These are phyloP conservation scores for Xylariaceae sp. DNA, from an alignment of 2,329 filamentous ascomycete species.

Conservation along the genomic window DNA sequence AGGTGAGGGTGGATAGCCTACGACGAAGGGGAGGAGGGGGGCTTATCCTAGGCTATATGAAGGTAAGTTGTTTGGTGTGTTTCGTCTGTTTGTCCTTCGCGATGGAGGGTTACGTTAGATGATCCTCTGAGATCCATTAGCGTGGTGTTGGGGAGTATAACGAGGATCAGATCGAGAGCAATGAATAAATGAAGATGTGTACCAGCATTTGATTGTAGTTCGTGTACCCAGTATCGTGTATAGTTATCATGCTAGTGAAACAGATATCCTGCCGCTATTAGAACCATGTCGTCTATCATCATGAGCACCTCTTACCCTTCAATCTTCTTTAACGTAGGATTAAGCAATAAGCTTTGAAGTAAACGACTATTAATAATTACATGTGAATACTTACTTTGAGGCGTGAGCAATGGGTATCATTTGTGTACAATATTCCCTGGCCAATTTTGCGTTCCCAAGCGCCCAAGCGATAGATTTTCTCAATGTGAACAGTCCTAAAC, in stretches of 20 bases:
- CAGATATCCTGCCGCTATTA: too few species aligned
- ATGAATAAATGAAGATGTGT: background rate
- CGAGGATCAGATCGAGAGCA: background rate
- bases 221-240: too few species aligned
- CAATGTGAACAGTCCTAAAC: background rate
- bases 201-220: too few species aligned
- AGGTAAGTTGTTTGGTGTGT: background rate
- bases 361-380: too few species aligned
- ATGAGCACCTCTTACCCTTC: too few species aligned
- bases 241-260: too few species aligned
- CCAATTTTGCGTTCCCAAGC: background rate
- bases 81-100: background rate
- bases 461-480: background rate
- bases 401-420: background rate
- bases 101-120: background rate
- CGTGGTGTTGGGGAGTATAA: background rate
- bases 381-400: too few species aligned
- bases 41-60: too few species aligned
- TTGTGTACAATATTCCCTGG: background rate
- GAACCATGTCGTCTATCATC: too few species aligned
- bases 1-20: constrained; percentile 8
- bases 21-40: too few species aligned
- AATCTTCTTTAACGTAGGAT: too few species aligned
- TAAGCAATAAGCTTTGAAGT: too few species aligned
- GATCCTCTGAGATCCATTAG: background rate